These are phyloP conservation scores for Lolium multiflorum DNA, from an alignment of 176 grass and related monocot species.

Conservation along the genomic window DNA sequence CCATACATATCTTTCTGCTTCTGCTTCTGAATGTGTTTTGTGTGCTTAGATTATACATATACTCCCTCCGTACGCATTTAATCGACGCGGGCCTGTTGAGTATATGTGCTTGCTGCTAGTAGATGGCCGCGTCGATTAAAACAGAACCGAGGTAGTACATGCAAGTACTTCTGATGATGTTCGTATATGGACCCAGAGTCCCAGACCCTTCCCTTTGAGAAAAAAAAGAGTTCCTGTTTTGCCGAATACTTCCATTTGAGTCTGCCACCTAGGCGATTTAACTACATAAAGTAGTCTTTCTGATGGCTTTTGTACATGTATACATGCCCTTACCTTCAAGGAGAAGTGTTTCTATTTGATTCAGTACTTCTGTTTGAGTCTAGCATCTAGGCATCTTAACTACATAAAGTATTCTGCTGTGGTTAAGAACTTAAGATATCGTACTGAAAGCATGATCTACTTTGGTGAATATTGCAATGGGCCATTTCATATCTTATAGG, in stretches of 20 bases:
- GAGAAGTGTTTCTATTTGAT: constrained; percentile 17
- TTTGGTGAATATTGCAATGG: constrained; percentile 27
- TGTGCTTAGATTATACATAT: constrained; percentile 17
- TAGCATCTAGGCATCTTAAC: constrained; percentile 23
- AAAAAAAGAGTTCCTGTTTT: background rate
- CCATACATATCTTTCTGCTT: background rate
- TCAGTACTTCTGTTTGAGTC: constrained; percentile 31
- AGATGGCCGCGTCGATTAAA: no score
- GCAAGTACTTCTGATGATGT: background rate
- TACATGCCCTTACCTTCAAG: background rate
- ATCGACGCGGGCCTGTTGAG: no score
- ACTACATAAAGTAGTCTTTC: constrained; percentile 17
- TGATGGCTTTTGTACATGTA: constrained; percentile 4
- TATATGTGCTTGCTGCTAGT: no score
- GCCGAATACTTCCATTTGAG: constrained; percentile 29
- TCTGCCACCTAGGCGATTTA: constrained; percentile 20
- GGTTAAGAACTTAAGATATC: background rate
- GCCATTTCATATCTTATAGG: background rate
- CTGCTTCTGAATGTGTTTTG: constrained; percentile 33
- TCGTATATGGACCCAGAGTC: no score
- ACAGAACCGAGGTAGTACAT: no score
- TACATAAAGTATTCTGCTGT: constrained; percentile 26
- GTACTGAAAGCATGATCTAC: constrained; percentile 14
- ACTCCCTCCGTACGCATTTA: no score
- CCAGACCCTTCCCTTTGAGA: no score